These are phyloP conservation scores for Vigna nakashimae DNA, from an alignment of 306 rosid genomes.

Conservation along the genomic window DNA sequence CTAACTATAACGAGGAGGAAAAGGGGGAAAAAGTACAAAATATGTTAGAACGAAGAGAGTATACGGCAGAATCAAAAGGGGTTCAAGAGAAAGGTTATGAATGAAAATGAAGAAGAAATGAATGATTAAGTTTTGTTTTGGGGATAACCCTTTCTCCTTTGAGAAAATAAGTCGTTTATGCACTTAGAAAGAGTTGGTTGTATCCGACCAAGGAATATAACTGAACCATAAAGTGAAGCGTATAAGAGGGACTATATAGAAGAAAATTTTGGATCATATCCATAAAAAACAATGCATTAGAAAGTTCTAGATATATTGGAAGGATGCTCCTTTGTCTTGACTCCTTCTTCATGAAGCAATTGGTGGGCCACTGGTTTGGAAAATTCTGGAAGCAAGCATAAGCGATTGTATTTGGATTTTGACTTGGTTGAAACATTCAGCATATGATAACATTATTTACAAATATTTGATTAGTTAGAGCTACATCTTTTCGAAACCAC, in stretches of 20 bases:
- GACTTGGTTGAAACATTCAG: not conserved
- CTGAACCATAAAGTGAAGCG: not conserved
- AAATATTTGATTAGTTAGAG: slow-evolving; percentile 11
- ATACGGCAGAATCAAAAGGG: not conserved
- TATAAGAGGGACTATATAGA: slow-evolving; percentile 34
- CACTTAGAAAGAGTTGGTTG: slow-evolving; percentile 31
- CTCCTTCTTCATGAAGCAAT: slow-evolving; percentile 34
- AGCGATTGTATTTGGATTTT: slow-evolving; percentile 13
- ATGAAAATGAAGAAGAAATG: not conserved
- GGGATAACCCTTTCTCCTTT: slow-evolving; percentile 14
- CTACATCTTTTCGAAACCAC: not conserved
- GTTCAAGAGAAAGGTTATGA: not conserved
- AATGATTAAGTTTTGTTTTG: not conserved
- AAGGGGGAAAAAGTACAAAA: not conserved
- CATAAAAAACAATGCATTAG: not conserved
- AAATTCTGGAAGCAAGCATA: slow-evolving; percentile 56
- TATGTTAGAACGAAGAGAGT: not conserved
- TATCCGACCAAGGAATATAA: not conserved
- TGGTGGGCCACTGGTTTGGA: slow-evolving; percentile 44
- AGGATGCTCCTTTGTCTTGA: not conserved
- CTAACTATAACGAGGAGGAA: not conserved
- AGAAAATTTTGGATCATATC: not conserved
- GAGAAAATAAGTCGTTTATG: slow-evolving; percentile 49
- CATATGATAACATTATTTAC: not conserved
- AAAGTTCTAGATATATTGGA: slow-evolving; percentile 53